Conservation (phyloP, 2,329 filamentous ascomycete species). For the Leptoxyphium fumago region DNA sequence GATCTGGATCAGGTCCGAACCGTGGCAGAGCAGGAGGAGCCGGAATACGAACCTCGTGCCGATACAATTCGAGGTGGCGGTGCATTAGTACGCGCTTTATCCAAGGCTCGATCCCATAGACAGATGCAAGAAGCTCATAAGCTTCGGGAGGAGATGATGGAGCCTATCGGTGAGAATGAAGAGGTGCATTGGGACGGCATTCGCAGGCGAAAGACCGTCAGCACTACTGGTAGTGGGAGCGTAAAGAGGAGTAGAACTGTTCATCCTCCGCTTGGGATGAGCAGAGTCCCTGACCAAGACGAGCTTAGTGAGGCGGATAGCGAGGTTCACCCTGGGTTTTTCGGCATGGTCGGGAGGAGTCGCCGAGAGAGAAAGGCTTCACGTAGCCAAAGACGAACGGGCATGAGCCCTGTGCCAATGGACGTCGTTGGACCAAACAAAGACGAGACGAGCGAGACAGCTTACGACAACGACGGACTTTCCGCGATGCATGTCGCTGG, state of each 20-base stretch:
- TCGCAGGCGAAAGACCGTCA: slow-evolving; percentile 51
- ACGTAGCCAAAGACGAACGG: slow-evolving; percentile 8
- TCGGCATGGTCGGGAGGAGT: slow-evolving; percentile 16
- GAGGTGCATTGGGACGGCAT: slow-evolving; percentile 85
- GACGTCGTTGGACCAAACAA: slow-evolving; percentile 20
- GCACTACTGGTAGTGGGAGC: slow-evolving; percentile 29
- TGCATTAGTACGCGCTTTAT: slow-evolving; percentile 74
- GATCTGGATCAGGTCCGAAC: slow-evolving; percentile 91
- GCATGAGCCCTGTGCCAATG: slow-evolving; percentile 20
- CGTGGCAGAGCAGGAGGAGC: slow-evolving; percentile 86
- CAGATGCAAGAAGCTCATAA: slow-evolving; percentile 67
- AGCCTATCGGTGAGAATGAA: slow-evolving; percentile 64
- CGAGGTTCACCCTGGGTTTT: slow-evolving; percentile 35
- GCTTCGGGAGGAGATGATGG: slow-evolving; percentile 68
- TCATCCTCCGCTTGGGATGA: slow-evolving; percentile 78
- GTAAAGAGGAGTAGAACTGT: slow-evolving; percentile 34
- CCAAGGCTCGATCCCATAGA: slow-evolving; percentile 57
- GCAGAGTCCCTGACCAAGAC: slow-evolving; percentile 58
- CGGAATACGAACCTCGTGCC: slow-evolving; percentile 91
- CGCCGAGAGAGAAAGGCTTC: slow-evolving; percentile 4
- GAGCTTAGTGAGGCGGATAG: slow-evolving; percentile 27
- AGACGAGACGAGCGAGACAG: slow-evolving; percentile 3
- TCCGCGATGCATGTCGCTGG: slow-evolving; percentile 35
- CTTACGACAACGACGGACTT: slow-evolving; percentile 11
- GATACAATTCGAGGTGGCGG: slow-evolving; percentile 88